Percentiles rank a stretch among this genome's conserved stretches.
Conservation (phyloP, 2,329 filamentous ascomycete species). For the Sporothrix variecibatus region DNA sequence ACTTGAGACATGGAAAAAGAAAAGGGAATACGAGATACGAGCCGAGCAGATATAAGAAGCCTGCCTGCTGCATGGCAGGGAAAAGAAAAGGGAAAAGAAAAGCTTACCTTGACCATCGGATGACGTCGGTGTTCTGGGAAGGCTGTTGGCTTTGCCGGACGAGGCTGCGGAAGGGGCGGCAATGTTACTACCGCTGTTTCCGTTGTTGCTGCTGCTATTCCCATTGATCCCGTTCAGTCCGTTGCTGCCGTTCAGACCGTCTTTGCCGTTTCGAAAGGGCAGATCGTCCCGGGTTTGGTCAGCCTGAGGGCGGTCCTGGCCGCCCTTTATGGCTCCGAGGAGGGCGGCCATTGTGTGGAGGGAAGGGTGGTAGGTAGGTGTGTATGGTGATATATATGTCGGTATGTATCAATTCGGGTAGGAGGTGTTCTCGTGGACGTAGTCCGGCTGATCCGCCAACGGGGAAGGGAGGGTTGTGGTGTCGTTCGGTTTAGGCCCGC, state of each 20-base stretch:
- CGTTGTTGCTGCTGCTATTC: neutral
- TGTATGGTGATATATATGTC: neutral
- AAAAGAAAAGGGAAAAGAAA: neutral
- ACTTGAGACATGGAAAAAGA: neutral
- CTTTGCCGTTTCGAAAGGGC: neutral
- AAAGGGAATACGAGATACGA: neutral
- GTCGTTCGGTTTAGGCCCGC: constrained; percentile 3
- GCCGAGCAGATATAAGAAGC: neutral
- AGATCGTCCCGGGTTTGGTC: constrained; percentile 1
- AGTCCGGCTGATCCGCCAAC: constrained; percentile 7
- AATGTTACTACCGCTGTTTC: neutral
- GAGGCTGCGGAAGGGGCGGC: neutral
- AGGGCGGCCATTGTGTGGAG: constrained; percentile 29
- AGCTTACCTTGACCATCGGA: constrained; percentile 23
- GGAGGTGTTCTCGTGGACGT: neutral
- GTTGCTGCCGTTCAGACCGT: neutral
- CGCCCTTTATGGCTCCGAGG: constrained; percentile 29
- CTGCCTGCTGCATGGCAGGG: neutral
- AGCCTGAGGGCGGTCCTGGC: constrained; percentile 25
- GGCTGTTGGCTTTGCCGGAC: neutral
- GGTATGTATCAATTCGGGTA: neutral
- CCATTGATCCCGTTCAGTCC: neutral
- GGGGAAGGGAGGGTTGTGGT: neutral
- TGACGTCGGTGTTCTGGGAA: constrained; percentile 24
- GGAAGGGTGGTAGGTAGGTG: neutral